Conservation (phyloP, 2,329 filamentous ascomycete genomes). For the Colletotrichum echinochloae region DNA sequence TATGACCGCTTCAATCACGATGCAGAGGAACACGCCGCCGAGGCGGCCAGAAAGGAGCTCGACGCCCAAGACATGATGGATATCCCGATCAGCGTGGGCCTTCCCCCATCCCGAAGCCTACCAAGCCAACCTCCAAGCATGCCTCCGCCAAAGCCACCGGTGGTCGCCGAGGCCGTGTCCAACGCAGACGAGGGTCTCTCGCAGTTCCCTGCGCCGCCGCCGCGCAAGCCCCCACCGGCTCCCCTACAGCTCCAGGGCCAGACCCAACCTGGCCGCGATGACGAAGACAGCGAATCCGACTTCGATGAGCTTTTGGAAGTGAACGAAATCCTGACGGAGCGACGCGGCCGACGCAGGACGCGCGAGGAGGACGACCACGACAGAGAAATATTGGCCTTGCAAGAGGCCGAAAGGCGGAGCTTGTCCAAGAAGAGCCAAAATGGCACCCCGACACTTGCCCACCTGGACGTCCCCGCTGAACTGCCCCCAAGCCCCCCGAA, state of each 20-base stretch:
- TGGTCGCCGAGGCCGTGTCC: constrained; percentile 58
- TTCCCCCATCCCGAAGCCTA: constrained; percentile 69
- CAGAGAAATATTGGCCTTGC: constrained; percentile 74
- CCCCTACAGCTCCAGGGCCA: constrained; percentile 77
- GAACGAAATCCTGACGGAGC: constrained; percentile 69
- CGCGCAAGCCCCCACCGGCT: constrained; percentile 85
- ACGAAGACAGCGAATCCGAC: constrained; percentile 80
- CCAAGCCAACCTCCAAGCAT: constrained; percentile 63
- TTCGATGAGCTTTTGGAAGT: constrained; percentile 83
- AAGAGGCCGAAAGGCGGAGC: constrained; percentile 78
- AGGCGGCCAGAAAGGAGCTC: constrained; percentile 59
- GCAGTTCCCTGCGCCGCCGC: constrained; percentile 70
- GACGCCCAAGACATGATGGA: constrained; percentile 57
- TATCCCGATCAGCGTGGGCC: constrained; percentile 61
- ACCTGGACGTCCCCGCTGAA: constrained; percentile 46
- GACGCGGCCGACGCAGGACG: constrained; percentile 83
- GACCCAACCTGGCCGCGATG: constrained; percentile 59
- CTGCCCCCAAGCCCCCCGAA: constrained; percentile 55
- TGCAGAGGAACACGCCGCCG: constrained; percentile 61
- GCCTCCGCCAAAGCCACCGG: constrained; percentile 65
- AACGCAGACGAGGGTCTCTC: constrained; percentile 58
- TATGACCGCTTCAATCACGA: constrained; percentile 68
- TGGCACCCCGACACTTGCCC: constrained; percentile 56
- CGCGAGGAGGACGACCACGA: constrained; percentile 88
- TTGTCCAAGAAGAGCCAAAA: constrained; percentile 75